Evolutionary conservation across 495 filamentous ascomycete genomes (phyloP), one percentile per base, ranked within the genome.

Genomic region (Penicillium herquei): DNA sequence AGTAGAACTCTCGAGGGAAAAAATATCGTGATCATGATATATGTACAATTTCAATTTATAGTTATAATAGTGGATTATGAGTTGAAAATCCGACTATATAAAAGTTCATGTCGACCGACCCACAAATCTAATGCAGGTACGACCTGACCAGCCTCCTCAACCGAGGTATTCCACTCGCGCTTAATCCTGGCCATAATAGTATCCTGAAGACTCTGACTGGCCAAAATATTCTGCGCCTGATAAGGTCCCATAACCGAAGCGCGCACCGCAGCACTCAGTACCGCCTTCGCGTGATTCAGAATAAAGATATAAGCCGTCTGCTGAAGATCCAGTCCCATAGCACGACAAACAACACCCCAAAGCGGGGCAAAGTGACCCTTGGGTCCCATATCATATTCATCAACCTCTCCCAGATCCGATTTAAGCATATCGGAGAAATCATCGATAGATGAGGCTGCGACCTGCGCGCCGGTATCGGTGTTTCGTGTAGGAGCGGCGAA

Each of bases 61-160:
- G 35, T 32, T 17, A 31, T 37, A 34, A 35, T 51, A 51, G 6
- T 52, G 17, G 6, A 21, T 43, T 49, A 87, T 49, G 84, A 87
- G 68, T 98, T 98, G 63, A 98, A 98, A 48, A 98, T 98, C 67
- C 94, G 85, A 58, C 90, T 95, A 74, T 98, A 98, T 39, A 98
- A 71, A 67, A 96, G 69, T 78, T 98, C 94, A 74, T 98, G 94
- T 68, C 94, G 83, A 10, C 95, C 94, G 54, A 95, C 78, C 91
- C 93, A 98, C 42, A 98, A 66, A 81, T 98, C 94, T 78, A 97
- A 81, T 14, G 87, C 84, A 7, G 92, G 91, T 39, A 93, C 88
- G 26, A 78, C 81, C 76, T 97, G 92, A n/a, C 88, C 93, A 1
- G 92, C 93, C 65, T 89, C 80, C 57, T 92, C 89, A 4, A 90